A percentile compares a stretch with the other conserved stretches of the same genome.
phyloP scores from a whole-genome alignment of 805 yeast species.

The Alloascoidea africana region DNA sequence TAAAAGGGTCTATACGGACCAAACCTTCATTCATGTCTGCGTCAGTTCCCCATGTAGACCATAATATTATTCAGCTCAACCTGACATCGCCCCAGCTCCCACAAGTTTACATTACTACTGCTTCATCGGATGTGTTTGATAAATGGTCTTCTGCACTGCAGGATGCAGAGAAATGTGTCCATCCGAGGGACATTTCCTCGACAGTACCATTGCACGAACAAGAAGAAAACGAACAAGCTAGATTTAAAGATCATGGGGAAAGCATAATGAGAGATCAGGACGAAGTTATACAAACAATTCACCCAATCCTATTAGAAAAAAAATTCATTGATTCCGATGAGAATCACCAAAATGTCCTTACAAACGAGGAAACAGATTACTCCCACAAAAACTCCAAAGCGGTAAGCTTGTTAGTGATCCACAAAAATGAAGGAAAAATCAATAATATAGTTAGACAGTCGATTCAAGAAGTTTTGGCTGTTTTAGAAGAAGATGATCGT shows the following conservation, averaged over 20 bases:
- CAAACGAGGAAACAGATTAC: no score
- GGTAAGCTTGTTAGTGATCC: neutral
- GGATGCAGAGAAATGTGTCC: neutral
- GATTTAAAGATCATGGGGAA: no score
- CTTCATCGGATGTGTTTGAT: neutral
- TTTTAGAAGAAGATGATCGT: neutral
- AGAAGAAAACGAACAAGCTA: no score
- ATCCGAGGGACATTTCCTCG: neutral
- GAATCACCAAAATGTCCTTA: no score
- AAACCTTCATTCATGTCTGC: neutral
- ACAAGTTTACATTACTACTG: neutral
- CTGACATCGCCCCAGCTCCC: neutral
- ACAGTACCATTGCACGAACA: no score
- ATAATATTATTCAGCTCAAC: neutral
- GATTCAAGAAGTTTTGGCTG: neutral
- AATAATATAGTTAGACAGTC: neutral
- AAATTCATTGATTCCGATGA: no score
- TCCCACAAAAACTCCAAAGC: no score
- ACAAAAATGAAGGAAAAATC: neutral
- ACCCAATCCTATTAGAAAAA: no score
- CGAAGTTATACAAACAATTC: no score
- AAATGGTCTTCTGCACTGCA: neutral
- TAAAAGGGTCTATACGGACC: neutral
- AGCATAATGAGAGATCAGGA: no score
- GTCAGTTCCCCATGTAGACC: neutral